Conservation (phyloP, 352 stramenopile genomes). For the Phytopythium mirpurense region DNA sequence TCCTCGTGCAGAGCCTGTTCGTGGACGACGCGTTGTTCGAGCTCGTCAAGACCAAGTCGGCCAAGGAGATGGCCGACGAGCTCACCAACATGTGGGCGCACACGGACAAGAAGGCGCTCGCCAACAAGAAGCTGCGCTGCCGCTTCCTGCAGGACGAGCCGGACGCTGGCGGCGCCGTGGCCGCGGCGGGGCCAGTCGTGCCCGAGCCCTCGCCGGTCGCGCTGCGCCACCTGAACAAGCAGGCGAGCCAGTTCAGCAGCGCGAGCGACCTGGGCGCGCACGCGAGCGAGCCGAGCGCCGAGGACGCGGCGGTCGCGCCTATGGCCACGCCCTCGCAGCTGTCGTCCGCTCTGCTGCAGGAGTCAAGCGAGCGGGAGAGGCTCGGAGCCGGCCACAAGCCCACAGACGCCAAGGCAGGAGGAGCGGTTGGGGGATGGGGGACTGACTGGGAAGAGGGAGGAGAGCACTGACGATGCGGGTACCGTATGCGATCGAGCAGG, state of each 20-base stretch:
- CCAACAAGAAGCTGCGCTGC: conserved; percentile 88
- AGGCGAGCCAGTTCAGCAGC: conserved; percentile 22
- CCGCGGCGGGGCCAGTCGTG: neutral
- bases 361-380: conserved; percentile 14
- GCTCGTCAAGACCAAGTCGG: conserved; percentile 77
- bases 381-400: conserved; percentile 10
- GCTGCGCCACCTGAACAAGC: conserved; percentile 5
- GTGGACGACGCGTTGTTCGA: conserved; percentile 85
- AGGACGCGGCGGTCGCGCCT: conserved; percentile 13
- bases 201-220: neutral
- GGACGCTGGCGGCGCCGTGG: conserved; percentile 2
- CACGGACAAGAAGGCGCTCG: conserved; percentile 71
- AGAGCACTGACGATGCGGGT: neutral
- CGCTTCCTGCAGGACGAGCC: conserved; percentile 67
- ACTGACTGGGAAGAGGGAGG: neutral
- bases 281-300: conserved; percentile 7
- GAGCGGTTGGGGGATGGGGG: neutral
- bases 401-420: neutral
- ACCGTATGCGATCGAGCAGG: conserved; percentile 25
- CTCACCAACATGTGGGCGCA: conserved; percentile 83
- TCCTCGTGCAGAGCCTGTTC: conserved; percentile 84
- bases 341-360: conserved; percentile 56
- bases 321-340: conserved; percentile 47
- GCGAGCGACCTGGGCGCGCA: conserved; percentile 14
- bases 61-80: conserved; percentile 86